These are phyloP conservation scores for Pueraria montana DNA, from an alignment of 306 rosid genomes.

Conservation along the genomic window DNA sequence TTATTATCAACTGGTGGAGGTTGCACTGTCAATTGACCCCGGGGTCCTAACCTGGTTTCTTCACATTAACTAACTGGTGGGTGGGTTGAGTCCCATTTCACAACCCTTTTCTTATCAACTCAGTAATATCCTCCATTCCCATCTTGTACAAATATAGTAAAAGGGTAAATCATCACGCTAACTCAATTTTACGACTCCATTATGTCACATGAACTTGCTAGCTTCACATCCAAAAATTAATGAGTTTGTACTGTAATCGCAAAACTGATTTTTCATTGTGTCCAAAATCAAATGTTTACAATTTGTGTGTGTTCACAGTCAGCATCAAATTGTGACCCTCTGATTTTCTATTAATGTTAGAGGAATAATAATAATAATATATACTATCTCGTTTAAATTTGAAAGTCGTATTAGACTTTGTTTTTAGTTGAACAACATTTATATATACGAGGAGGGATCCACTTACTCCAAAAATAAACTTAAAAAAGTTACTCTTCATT, in stretches of 20 bases:
- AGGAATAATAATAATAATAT: not conserved
- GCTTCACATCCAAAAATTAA: not conserved
- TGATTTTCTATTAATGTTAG: not conserved
- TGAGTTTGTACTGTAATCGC: not conserved
- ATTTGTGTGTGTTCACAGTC: not conserved
- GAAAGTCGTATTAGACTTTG: not conserved
- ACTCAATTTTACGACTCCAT: not conserved
- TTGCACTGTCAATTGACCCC: conserved; percentile 31
- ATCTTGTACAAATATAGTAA: not conserved
- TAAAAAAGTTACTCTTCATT: no score
- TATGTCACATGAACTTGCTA: not conserved
- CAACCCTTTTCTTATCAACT: not conserved
- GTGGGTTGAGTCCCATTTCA: conserved; percentile 12
- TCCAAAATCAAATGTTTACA: not conserved
- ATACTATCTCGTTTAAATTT: not conserved
- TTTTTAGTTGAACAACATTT: not conserved
- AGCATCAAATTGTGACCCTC: not conserved
- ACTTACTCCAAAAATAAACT: no score
- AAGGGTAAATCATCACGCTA: conserved; percentile 45
- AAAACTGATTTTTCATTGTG: not conserved
- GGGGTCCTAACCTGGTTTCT: conserved; percentile 7
- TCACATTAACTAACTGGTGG: conserved; percentile 23
- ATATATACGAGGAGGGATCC: no score
- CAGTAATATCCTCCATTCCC: not conserved
- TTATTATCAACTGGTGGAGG: conserved; percentile 44